Evolutionary conservation across 768 basidiomycete species (phyloP).

Genomic region (Agaricus bisporus): DNA sequence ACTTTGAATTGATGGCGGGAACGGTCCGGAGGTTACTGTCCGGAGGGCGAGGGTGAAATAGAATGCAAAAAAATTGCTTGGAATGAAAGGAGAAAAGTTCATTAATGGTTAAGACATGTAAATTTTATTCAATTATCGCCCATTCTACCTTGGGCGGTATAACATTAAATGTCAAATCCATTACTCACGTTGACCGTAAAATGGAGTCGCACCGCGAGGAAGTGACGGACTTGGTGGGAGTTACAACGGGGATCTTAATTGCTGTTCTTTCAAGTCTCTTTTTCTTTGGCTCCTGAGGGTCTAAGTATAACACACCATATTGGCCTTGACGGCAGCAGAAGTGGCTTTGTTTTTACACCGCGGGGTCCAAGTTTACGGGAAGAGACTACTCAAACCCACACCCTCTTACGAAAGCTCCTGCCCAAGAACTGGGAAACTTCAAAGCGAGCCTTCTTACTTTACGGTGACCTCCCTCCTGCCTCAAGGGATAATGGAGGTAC

Average conservation of each 20-base stretch:
- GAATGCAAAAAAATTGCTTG: too few relatives aligned
- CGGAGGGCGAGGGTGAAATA: too few relatives aligned
- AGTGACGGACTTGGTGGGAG: background rate
- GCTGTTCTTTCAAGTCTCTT: constrained; percentile 3
- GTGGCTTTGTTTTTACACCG: background rate
- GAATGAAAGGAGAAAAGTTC: too few relatives aligned
- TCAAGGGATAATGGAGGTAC: background rate
- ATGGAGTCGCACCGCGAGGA: too few relatives aligned
- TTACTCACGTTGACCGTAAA: too few relatives aligned
- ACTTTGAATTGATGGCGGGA: too few relatives aligned
- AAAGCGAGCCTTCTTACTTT: background rate
- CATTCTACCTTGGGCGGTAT: too few relatives aligned
- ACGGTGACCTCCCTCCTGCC: background rate
- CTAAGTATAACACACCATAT: background rate
- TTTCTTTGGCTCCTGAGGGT: background rate
- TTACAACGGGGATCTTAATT: background rate
- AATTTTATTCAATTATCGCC: too few relatives aligned
- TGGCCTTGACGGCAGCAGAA: constrained; percentile 4
- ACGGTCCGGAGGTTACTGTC: too few relatives aligned
- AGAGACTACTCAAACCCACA: background rate
- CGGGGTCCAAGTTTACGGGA: background rate
- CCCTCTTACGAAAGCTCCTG: background rate
- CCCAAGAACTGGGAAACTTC: background rate
- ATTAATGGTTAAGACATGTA: too few relatives aligned
- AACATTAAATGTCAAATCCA: too few relatives aligned